These are phyloP conservation scores for Penicillium sp. DNA, from an alignment of 2,329 filamentous ascomycete genomes.

Conservation along the genomic window DNA sequence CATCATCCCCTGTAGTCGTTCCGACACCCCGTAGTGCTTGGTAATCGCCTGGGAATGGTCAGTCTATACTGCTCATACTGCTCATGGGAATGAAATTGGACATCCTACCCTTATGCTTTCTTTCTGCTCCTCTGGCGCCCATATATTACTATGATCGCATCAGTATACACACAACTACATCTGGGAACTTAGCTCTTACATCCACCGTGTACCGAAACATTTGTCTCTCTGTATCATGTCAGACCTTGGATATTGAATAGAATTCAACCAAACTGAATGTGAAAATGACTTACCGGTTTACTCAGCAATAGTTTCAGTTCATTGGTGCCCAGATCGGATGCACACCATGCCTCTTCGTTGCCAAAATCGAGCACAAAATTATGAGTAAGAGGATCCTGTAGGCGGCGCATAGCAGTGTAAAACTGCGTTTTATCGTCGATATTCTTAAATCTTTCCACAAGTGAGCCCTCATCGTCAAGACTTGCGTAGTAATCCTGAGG, in stretches of 20 bases:
- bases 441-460: slow-evolving; percentile 27
- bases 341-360: slow-evolving; percentile 36
- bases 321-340: slow-evolving; percentile 29
- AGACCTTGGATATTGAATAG: background rate
- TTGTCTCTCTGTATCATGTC: slow-evolving; percentile 35
- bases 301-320: slow-evolving; percentile 31
- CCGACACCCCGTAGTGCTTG: slow-evolving; percentile 58
- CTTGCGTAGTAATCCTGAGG: slow-evolving; percentile 29
- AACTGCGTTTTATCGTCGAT: slow-evolving; percentile 34
- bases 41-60: slow-evolving; percentile 40
- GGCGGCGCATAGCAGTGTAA: slow-evolving; percentile 19
- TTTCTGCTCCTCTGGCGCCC: slow-evolving; percentile 55
- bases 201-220: slow-evolving; percentile 57
- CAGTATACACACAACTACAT: background rate
- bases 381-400: slow-evolving; percentile 25
- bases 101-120: slow-evolving; percentile 43
- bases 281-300: slow-evolving; percentile 23
- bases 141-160: slow-evolving; percentile 51
- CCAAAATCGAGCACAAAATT: slow-evolving; percentile 41
- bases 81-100: background rate
- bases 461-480: slow-evolving; percentile 14
- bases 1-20: slow-evolving; percentile 57
- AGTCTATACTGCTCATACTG: background rate
- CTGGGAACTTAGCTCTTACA: slow-evolving; percentile 41
- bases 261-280: too few relatives aligned